These are phyloP conservation scores for Corniculantispora saksenae DNA, from an alignment of 2,329 filamentous ascomycete species.

Conservation along the genomic window DNA sequence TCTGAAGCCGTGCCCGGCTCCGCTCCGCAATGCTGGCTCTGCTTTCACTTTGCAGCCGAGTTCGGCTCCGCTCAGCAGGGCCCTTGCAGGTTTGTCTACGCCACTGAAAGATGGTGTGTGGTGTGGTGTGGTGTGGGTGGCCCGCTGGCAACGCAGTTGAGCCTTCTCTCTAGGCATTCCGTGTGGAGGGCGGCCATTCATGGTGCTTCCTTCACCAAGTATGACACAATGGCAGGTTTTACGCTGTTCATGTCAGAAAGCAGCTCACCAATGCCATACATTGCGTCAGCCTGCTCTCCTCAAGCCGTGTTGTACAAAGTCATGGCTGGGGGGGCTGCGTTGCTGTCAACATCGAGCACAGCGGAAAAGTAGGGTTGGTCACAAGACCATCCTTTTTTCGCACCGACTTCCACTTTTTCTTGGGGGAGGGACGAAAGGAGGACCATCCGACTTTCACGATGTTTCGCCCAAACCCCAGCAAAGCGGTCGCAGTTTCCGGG, in stretches of 20 bases:
- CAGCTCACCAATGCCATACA: conserved; percentile 7
- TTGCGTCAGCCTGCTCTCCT: conserved; percentile 1
- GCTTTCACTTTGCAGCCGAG: conserved; percentile 4
- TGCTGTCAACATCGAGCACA: background rate
- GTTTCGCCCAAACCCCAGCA: background rate
- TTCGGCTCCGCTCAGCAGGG: conserved; percentile 3
- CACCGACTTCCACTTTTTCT: background rate
- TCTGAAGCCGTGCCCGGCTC: no score
- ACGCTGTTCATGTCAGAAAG: background rate
- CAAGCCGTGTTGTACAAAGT: background rate
- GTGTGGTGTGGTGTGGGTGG: no score
- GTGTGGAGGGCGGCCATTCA: background rate
- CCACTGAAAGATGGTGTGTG: background rate
- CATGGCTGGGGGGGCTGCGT: background rate
- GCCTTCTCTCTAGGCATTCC: no score
- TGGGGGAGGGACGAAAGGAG: no score
- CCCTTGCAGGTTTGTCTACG: background rate
- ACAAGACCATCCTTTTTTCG: conserved; percentile 5
- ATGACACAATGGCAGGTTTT: background rate
- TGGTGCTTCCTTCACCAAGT: background rate
- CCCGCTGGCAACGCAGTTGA: no score
- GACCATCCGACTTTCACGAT: conserved; percentile 5
- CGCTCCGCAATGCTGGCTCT: background rate
- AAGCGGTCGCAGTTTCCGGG: background rate
- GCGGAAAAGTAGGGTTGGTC: conserved; percentile 1